Evolutionary conservation across 2,329 filamentous ascomycete genomes (phyloP).

Genomic region (Talaromyces sp.): DNA sequence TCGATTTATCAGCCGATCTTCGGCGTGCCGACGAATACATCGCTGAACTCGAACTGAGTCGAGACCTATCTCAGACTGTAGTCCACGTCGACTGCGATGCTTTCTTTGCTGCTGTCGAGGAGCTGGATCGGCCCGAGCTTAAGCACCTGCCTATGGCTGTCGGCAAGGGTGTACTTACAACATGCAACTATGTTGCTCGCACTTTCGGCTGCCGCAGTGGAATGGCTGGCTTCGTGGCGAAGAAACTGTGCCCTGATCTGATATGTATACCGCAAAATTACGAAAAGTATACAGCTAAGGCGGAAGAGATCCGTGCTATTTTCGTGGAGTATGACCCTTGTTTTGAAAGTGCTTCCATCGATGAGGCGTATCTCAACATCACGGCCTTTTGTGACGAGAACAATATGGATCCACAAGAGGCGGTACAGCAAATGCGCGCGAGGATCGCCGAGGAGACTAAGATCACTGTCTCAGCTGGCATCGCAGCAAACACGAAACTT

Average conservation of each 20-base stretch:
- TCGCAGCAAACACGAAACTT: slow-evolving; percentile 86
- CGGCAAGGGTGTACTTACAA: slow-evolving; percentile 67
- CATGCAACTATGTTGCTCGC: slow-evolving; percentile 83
- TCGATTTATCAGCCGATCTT: slow-evolving; percentile 70
- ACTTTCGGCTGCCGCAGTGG: slow-evolving; percentile 88
- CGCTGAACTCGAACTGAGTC: slow-evolving; percentile 68
- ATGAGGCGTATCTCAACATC: slow-evolving; percentile 95
- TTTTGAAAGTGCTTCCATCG: slow-evolving; percentile 91
- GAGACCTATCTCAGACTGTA: slow-evolving; percentile 79
- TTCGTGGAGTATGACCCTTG: slow-evolving; percentile 82
- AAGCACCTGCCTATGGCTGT: slow-evolving; percentile 88
- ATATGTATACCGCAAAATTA: slow-evolving; percentile 82
- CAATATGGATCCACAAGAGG: slow-evolving; percentile 65
- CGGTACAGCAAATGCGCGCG: slow-evolving; percentile 70
- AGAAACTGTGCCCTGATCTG: slow-evolving; percentile 85
- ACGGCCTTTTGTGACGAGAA: slow-evolving; percentile 77
- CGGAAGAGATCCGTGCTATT: slow-evolving; percentile 77
- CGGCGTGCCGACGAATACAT: slow-evolving; percentile 79
- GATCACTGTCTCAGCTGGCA: slow-evolving; percentile 89
- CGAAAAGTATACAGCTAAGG: slow-evolving; percentile 86
- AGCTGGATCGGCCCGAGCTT: slow-evolving; percentile 76
- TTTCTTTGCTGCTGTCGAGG: slow-evolving; percentile 94
- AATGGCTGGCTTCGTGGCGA: slow-evolving; percentile 94
- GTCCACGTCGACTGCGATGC: slow-evolving; percentile 97
- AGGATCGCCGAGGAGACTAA: slow-evolving; percentile 73